A percentile compares a stretch with the other conserved stretches of the same genome.
These are phyloP conservation scores for Agaricus subrufescens DNA, from an alignment of 768 basidiomycete species.

Conservation along the genomic window DNA sequence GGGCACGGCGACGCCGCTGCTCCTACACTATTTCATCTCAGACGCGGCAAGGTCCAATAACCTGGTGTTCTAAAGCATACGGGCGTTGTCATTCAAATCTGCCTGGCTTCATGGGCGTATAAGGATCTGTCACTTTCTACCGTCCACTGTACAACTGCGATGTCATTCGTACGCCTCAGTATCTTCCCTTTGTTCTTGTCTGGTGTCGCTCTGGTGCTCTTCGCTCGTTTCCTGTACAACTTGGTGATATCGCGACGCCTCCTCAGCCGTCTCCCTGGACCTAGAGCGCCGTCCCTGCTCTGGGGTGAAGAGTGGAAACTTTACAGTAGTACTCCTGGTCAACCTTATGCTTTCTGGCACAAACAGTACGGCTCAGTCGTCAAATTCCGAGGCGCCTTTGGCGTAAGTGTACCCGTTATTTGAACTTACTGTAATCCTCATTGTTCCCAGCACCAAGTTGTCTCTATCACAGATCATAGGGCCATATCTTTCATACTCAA, in stretches of 20 bases:
- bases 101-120: not conserved
- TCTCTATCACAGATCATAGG: slow-evolving; percentile 51
- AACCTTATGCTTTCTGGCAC: slow-evolving; percentile 49
- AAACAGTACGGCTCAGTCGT: slow-evolving; percentile 48
- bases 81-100: not conserved
- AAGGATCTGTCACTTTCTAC: not conserved
- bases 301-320: slow-evolving; percentile 64
- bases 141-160: not conserved
- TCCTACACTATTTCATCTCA: not conserved
- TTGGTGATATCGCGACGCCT: slow-evolving; percentile 25
- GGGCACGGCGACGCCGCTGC: not conserved
- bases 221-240: slow-evolving; percentile 29
- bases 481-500: slow-evolving; percentile 52
- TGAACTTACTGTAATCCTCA: slow-evolving; percentile 5
- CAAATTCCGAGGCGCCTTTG: slow-evolving; percentile 51
- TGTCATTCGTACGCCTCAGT: slow-evolving; percentile 17
- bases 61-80: not conserved
- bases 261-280: slow-evolving; percentile 49
- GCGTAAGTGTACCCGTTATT: slow-evolving; percentile 30
- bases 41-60: not conserved
- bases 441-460: slow-evolving; percentile 43
- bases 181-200: slow-evolving; percentile 21
- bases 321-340: slow-evolving; percentile 49
- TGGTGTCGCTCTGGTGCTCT: slow-evolving; percentile 23
- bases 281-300: slow-evolving; percentile 39